Conservation (phyloP, 2,329 filamentous ascomycete genomes). For the Pseudovirgaria hyperparasitica region DNA sequence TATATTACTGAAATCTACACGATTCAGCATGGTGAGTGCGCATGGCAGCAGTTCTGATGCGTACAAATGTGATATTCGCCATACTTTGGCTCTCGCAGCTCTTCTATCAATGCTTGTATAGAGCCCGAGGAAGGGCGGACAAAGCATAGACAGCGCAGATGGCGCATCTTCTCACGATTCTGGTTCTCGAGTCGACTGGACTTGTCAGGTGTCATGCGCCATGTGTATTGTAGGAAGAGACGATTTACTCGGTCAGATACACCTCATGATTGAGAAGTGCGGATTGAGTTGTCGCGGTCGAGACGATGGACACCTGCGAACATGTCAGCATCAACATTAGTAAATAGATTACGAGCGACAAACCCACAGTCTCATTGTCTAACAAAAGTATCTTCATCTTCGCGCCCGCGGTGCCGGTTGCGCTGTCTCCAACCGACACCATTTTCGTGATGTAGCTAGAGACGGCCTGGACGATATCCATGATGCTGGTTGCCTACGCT, state of each 20-base stretch:
- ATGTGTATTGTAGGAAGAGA: constrained; percentile 3
- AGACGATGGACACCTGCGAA: constrained; percentile 67
- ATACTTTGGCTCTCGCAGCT: constrained; percentile 90
- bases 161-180: constrained; percentile 91
- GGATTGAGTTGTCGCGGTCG: constrained; percentile 90
- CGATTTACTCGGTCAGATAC: constrained; percentile 70
- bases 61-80: constrained; percentile 85
- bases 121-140: constrained; percentile 85
- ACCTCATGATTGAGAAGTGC: constrained; percentile 91
- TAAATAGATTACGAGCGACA: constrained; percentile 17
- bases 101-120: constrained; percentile 87
- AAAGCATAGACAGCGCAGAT: constrained; percentile 86
- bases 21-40: no score
- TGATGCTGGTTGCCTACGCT: constrained; percentile 30
- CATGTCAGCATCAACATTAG: constrained; percentile 8
- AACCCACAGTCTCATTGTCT: constrained; percentile 74
- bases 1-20: constrained; percentile 79
- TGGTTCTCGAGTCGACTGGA: constrained; percentile 68
- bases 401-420: constrained; percentile 53
- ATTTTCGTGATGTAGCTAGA: constrained; percentile 95
- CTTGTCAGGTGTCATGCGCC: constrained; percentile 11
- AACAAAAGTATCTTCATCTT: constrained; percentile 98
- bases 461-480: constrained; percentile 91
- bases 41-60: not conserved
- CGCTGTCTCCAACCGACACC: constrained; percentile 68